phyloP scores from a whole-genome alignment of 73 alveolate species.

The Durusdinium trenchii region DNA sequence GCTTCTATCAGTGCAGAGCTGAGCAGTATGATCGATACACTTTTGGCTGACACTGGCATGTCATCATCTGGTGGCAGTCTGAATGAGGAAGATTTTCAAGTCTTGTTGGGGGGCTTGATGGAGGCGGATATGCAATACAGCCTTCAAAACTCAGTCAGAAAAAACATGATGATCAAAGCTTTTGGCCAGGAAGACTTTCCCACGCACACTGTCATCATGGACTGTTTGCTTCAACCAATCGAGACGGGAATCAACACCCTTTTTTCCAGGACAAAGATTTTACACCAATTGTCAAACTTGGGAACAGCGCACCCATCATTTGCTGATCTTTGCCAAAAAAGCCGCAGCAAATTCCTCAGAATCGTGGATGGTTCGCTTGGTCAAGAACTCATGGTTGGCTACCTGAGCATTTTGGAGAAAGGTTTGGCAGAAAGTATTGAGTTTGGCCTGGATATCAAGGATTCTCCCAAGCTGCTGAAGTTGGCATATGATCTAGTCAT shows the following conservation, averaged over 20 bases:
- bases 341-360: background rate
- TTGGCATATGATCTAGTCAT: background rate
- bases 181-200: background rate
- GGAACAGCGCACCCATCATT: background rate
- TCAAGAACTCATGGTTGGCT: background rate
- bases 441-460: slow-evolving; percentile 7
- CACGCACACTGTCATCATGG: background rate
- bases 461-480: background rate
- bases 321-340: background rate
- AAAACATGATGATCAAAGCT: background rate
- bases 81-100: background rate
- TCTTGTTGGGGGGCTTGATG: background rate
- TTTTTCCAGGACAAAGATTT: background rate
- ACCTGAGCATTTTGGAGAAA: background rate
- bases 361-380: background rate
- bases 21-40: background rate
- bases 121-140: background rate
- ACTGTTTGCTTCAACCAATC: background rate
- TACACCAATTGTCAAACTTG: background rate
- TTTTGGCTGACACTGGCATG: background rate
- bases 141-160: background rate
- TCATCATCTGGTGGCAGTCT: background rate
- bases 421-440: background rate
- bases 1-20: background rate
- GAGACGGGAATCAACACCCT: background rate